Base-by-base conservation (phyloP, 1,284 basidiomycete genomes). In the Microbotryum saponariae region DNA sequence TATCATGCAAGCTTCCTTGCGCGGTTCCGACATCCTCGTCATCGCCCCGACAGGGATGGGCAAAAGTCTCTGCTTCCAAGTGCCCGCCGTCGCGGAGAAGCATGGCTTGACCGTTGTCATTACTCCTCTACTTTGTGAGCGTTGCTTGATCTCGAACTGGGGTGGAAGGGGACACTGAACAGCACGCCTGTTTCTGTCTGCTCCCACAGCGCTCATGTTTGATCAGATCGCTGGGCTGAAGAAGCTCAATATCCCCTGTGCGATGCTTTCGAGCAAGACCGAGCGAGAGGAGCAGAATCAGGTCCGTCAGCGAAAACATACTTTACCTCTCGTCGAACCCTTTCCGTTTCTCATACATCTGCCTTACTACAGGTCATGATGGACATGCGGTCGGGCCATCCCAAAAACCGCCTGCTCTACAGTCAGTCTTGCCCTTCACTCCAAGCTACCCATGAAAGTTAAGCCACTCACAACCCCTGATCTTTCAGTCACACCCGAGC, bases 41-140 rank as follows among this genome's bases (percentile, higher is more conserved):
- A 81, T 91, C 3, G 89, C 89, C 9, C 89, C 90, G 0, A 92
- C 89, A 2, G 89, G 90, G 3, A 85, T 91, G 81, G 89, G 89
- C 31, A 92, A 92, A 86, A 88, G 88, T 66, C 72, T 92, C 5
- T 93, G 89, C 75, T 93, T 91, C 71, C 90, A 92, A 75, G 79
- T 91, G 12, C 89, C 90, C 31, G 89, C 89, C 0, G 77, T 87
- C 21, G 84, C 85, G 1, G 82, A 82, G 51, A 79, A 82, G 81
- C 78, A 79, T 58, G 89, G 89, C 1, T 77, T 91, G 25, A 88
- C 89, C 0, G 76, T 92, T 23, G 84, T 91, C 3, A 80, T 91
- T 20, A 88, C 87, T 0, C 89, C 89, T 20, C 78, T 91, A 18
- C 78, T 89, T 1, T 83, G 88, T 87, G 60, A 58, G 81, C 70